Conservation (phyloP, 2,329 filamentous ascomycete species). For the Catunica adiposa region DNA sequence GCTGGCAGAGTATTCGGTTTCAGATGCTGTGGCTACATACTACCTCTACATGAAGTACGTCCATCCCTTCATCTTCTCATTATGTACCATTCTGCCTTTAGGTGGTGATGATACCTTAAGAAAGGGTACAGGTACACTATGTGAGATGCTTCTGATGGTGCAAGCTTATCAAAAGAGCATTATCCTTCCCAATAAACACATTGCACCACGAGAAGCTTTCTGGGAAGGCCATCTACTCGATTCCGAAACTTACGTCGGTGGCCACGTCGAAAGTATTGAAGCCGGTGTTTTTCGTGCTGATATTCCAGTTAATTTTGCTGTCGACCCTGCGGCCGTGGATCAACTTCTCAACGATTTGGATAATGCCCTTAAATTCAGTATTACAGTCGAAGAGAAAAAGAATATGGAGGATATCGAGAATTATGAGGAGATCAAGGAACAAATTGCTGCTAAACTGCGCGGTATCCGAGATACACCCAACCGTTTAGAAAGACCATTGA, state of each 20-base stretch:
- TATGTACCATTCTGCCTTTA: slow-evolving; percentile 90
- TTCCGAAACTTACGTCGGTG: slow-evolving; percentile 94
- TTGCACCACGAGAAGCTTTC: slow-evolving; percentile 78
- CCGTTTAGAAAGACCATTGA: slow-evolving; percentile 68
- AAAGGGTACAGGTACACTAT: slow-evolving; percentile 96
- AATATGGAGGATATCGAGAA: slow-evolving; percentile 63
- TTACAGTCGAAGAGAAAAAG: slow-evolving; percentile 71
- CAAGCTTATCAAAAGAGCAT: slow-evolving; percentile 88
- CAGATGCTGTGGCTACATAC: slow-evolving; percentile 95
- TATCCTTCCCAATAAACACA: slow-evolving; percentile 88
- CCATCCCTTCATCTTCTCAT: slow-evolving; percentile 97
- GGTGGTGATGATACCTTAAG: slow-evolving; percentile 82
- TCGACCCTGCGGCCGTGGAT: slow-evolving; percentile 80
- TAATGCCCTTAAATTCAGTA: slow-evolving; percentile 73
- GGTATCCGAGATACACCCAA: slow-evolving; percentile 70
- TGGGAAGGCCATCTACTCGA: slow-evolving; percentile 94
- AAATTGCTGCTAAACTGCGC: slow-evolving; percentile 57
- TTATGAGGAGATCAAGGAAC: slow-evolving; percentile 67
- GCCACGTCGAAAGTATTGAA: slow-evolving; percentile 98
- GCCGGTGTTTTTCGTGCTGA: slow-evolving; percentile 92
- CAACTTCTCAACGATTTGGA: slow-evolving; percentile 78
- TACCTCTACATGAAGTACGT: slow-evolving; percentile 99
- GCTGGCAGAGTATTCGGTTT: slow-evolving; percentile 93
- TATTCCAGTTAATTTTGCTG: slow-evolving; percentile 82
- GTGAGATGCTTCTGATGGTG: slow-evolving; percentile 98